Conservation (phyloP, 2,329 filamentous ascomycete genomes). For the Botryotinia globosa region DNA sequence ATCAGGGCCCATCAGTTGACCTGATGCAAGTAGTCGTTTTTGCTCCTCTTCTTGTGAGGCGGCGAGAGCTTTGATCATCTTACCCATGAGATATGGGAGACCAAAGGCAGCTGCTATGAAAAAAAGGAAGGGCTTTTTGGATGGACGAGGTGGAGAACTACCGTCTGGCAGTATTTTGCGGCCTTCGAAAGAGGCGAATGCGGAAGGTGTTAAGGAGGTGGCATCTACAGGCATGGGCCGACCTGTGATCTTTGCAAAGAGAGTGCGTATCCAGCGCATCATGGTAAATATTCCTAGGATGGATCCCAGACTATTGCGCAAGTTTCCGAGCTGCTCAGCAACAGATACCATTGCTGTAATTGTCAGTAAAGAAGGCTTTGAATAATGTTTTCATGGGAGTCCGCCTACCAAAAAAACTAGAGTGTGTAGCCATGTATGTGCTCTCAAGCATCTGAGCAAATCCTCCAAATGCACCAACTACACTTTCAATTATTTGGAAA, state of each 20-base stretch:
- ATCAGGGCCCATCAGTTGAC: constrained; percentile 51
- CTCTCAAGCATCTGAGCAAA: constrained; percentile 99
- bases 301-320: constrained; percentile 89
- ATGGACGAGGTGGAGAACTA: constrained; percentile 63
- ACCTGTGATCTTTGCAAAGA: constrained; percentile 89
- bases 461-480: constrained; percentile 93
- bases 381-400: background rate
- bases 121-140: constrained; percentile 93
- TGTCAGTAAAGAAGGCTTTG: constrained; percentile 26
- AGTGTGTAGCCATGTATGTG: constrained; percentile 99
- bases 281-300: constrained; percentile 93
- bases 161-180: constrained; percentile 63
- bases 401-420: constrained; percentile 88
- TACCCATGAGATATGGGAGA: constrained; percentile 94
- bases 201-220: constrained; percentile 80
- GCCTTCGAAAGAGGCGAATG: constrained; percentile 86
- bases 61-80: constrained; percentile 83
- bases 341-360: constrained; percentile 89
- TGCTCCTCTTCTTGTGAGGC: constrained; percentile 83
- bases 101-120: constrained; percentile 94
- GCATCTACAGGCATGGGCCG: constrained; percentile 86
- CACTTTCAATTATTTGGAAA: constrained; percentile 96
- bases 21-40: constrained; percentile 54
- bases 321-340: constrained; percentile 91
- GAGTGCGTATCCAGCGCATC: constrained; percentile 88